Evolutionary conservation across 768 basidiomycete species (phyloP), one percentile per base, ranked within the genome.

Genomic region (Astraeus odoratus): DNA sequence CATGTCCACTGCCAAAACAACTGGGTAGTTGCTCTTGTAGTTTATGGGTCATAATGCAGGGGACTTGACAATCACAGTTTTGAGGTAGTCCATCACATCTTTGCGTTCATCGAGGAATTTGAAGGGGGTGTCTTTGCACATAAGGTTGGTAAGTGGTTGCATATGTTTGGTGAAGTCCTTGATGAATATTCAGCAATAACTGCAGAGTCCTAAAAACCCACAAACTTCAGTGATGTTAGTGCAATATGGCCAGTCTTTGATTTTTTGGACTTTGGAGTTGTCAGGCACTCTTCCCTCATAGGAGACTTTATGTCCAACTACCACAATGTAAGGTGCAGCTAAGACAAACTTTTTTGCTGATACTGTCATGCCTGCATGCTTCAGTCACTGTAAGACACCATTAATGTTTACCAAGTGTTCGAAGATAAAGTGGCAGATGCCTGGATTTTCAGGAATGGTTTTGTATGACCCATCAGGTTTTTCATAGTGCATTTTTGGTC

Each of bases 281-380:
- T 70, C 60, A 0, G 67, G 65, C 0, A 63, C 22, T 0, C 56
- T 50, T 0, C 67, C 72, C 16, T 67, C 54, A 8, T 54, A 60
- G 0, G 64, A 70, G 43, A 69, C 73, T 0, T 39, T 41, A 35
- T 75, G 68, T 0, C 71, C 69, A 0, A 76, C 42, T 1, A 74
- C 58, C 0, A 54, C 48, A 0, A 62, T 50, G 31, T 62, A 54
- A 0, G 53, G 56, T 0, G 51, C 19, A 5, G 63, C 63, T 0
- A 75, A 36, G 0, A 55, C 22, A 0, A 63, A 49, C 42, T 75
- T 75, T 5, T 54, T 42, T 0, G 67, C 66, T 0, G 64, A 70
- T 18, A 74, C 64, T 0, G 67, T 74, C 0, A 61, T 63, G 0
- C 72, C 65, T 3, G 50, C 33, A 29, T 69, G 59, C 19, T 67